Evolutionary conservation across 768 basidiomycete species (phyloP).

Genomic region (Kwoniella bestiolae): DNA sequence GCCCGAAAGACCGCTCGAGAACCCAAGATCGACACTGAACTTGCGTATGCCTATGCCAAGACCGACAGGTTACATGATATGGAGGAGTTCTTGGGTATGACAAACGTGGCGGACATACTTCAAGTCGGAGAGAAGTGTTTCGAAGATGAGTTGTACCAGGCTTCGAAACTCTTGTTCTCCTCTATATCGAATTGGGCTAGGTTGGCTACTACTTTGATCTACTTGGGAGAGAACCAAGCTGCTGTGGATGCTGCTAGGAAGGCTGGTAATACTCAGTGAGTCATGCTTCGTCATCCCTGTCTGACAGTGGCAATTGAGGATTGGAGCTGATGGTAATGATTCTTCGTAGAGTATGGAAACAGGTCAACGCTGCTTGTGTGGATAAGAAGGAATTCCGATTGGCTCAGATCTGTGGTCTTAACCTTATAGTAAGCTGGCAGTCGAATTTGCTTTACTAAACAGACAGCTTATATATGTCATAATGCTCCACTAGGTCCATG

Average conservation of each 20-base stretch:
- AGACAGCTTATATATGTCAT: background rate
- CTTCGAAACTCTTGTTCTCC: conserved; percentile 90
- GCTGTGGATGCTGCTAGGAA: conserved; percentile 99
- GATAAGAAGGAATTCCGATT: conserved; percentile 96
- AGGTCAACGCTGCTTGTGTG: conserved; percentile 96
- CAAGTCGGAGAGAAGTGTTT: conserved; percentile 99
- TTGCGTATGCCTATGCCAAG: conserved; percentile 98
- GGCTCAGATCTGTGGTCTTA: conserved; percentile 98
- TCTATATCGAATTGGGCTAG: conserved; percentile 99
- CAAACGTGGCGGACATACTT: conserved; percentile 95
- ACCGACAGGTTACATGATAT: conserved; percentile 88
- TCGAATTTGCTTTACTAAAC: background rate
- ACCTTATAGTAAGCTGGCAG: conserved; percentile 89
- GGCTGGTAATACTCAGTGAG: conserved; percentile 96
- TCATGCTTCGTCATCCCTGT: conserved; percentile 19
- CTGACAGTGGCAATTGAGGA: background rate
- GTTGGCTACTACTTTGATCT: conserved; percentile 95
- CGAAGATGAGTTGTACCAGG: conserved; percentile 96
- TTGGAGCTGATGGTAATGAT: background rate
- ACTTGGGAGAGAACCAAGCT: conserved; percentile 95
- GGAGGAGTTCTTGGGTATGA: conserved; percentile 99
- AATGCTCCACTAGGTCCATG: conserved; percentile 34
- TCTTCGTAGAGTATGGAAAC: conserved; percentile 89
- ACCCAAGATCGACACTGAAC: conserved; percentile 95
- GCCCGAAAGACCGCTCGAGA: conserved; percentile 95